Conservation (phyloP, 2,329 filamentous ascomycete genomes). For the Cadophora sp. region DNA sequence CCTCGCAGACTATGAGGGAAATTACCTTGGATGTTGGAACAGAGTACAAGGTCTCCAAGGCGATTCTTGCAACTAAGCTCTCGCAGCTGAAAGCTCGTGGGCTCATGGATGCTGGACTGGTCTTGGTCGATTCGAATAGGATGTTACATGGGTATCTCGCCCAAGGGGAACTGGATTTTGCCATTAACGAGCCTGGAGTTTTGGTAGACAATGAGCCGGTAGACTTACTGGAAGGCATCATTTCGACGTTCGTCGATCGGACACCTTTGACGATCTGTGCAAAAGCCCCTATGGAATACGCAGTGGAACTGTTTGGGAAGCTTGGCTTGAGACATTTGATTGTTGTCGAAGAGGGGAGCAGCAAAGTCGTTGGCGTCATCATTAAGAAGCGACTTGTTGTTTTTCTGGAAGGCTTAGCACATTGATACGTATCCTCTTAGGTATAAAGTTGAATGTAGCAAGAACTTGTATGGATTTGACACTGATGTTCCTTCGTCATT, state of each 20-base stretch:
- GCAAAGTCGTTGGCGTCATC: conserved; percentile 57
- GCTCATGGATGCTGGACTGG: conserved; percentile 63
- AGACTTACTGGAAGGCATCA: conserved; percentile 43
- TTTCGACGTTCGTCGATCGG: conserved; percentile 58
- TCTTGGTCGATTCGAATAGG: conserved; percentile 55
- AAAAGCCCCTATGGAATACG: conserved; percentile 62
- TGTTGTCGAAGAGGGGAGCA: conserved; percentile 58
- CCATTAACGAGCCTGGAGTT: conserved; percentile 44
- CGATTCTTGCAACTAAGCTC: conserved; percentile 53
- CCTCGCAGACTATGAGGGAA: conserved; percentile 59
- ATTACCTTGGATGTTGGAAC: conserved; percentile 57
- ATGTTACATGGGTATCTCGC: conserved; percentile 62
- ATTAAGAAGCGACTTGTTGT: conserved; percentile 64
- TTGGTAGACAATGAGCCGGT: conserved; percentile 39
- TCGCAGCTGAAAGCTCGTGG: conserved; percentile 54
- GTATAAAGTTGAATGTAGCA: background rate
- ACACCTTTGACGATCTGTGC: conserved; percentile 58
- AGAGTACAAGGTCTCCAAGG: conserved; percentile 50
- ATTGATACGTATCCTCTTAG: background rate
- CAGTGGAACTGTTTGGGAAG: conserved; percentile 65
- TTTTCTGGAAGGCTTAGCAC: conserved; percentile 53
- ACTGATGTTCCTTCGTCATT: too few species aligned
- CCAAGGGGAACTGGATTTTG: conserved; percentile 59
- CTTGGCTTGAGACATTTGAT: conserved; percentile 60
- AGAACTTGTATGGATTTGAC: too few species aligned